These are phyloP conservation scores for Naganishia vishniacii DNA, from an alignment of 768 basidiomycete genomes.

Conservation along the genomic window DNA sequence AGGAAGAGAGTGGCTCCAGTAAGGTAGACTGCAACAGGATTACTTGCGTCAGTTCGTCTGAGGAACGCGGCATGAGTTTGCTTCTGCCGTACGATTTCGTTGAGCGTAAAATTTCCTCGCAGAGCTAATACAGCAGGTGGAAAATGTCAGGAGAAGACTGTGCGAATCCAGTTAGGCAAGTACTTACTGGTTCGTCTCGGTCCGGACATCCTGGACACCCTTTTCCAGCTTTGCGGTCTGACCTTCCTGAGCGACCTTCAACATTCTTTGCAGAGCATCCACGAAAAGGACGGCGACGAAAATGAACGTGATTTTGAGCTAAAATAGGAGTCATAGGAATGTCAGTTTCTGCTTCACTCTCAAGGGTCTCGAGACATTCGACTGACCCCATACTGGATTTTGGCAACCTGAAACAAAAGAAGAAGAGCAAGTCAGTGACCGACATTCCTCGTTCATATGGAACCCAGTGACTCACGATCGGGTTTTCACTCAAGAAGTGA, in stretches of 20 bases:
- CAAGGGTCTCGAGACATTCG: neutral
- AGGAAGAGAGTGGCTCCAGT: conserved; percentile 79
- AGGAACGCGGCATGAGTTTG: neutral
- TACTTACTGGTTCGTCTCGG: conserved; percentile 64
- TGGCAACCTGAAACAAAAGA: conserved; percentile 57
- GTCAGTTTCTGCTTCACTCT: neutral
- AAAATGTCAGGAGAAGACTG: neutral
- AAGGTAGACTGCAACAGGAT: conserved; percentile 61
- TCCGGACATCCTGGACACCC: conserved; percentile 59
- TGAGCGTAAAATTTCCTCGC: conserved; percentile 79
- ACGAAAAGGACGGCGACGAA: conserved; percentile 81
- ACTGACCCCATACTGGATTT: conserved; percentile 67
- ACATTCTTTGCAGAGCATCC: conserved; percentile 90
- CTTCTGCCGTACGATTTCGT: conserved; percentile 36
- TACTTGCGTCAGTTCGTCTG: conserved; percentile 15
- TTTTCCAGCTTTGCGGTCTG: conserved; percentile 57
- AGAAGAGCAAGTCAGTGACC: too few species aligned
- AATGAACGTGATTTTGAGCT: conserved; percentile 87
- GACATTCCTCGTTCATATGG: too few species aligned
- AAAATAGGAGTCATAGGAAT: neutral
- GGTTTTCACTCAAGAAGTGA: conserved; percentile 54
- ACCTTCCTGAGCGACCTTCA: conserved; percentile 53
- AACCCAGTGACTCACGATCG: conserved; percentile 60
- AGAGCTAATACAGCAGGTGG: conserved; percentile 52
- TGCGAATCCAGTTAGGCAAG: neutral